A percentile compares a stretch with the other conserved stretches of the same genome.
Conservation (phyloP, 1,284 basidiomycete species). For the Ceraceosorus guamensis region DNA sequence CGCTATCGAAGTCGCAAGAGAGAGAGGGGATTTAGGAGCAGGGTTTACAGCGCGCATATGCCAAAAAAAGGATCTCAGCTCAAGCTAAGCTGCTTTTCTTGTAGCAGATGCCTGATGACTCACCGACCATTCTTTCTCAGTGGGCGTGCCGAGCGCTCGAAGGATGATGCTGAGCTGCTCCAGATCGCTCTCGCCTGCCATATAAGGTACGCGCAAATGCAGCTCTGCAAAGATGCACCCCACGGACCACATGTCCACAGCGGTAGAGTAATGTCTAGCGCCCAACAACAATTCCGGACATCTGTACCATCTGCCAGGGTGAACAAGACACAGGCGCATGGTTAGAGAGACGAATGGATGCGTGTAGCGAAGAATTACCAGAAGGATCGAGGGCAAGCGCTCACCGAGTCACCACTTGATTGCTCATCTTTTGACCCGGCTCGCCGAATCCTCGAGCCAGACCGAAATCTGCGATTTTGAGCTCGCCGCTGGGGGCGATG, state of each 20-base stretch:
- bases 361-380: neutral
- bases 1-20: conserved; percentile 53
- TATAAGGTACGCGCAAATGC: conserved; percentile 86
- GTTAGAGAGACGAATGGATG: neutral
- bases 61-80: conserved; percentile 13
- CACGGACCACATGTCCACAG: conserved; percentile 88
- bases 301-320: conserved; percentile 69
- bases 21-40: conserved; percentile 3
- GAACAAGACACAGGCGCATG: too few relatives aligned
- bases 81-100: neutral
- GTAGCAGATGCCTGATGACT: conserved; percentile 31
- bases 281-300: conserved; percentile 88
- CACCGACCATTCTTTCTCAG: conserved; percentile 93
- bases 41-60: neutral
- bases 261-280: conserved; percentile 74
- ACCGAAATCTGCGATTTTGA: conserved; percentile 99
- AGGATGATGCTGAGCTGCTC: conserved; percentile 93
- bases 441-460: conserved; percentile 90
- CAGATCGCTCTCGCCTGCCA: conserved; percentile 88
- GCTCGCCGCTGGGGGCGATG: conserved; percentile 77
- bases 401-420: conserved; percentile 79
- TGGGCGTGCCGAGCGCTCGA: conserved; percentile 86
- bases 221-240: conserved; percentile 94
- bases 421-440: conserved; percentile 90
- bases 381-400: neutral